These are phyloP conservation scores for Verticillium klebahnii DNA, from an alignment of 2,329 filamentous ascomycete species.

Conservation along the genomic window DNA sequence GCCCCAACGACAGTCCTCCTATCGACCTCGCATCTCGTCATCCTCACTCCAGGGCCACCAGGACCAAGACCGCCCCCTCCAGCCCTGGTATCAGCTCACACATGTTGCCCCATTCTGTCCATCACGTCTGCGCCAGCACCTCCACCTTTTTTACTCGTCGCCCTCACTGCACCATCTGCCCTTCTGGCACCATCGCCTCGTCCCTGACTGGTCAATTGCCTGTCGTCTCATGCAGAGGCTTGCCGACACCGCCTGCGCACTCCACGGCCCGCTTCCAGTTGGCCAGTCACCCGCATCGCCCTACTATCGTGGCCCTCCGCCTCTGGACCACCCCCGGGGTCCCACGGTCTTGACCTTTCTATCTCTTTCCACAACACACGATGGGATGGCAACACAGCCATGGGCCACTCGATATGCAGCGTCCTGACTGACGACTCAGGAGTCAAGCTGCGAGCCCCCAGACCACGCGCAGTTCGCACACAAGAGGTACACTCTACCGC, in stretches of 20 bases:
- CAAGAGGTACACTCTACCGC: neutral
- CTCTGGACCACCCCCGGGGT: neutral
- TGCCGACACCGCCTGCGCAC: neutral
- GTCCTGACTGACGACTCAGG: neutral
- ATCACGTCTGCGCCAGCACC: neutral
- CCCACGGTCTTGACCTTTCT: constrained; percentile 1
- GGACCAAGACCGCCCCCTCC: neutral
- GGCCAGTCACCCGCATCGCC: neutral
- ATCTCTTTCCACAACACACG: neutral
- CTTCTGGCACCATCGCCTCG: neutral
- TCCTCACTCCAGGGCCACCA: neutral
- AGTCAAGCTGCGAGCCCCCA: neutral
- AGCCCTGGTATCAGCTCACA: neutral
- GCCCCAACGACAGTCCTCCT: neutral
- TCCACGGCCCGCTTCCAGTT: neutral
- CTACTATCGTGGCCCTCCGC: neutral
- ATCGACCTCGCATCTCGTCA: neutral
- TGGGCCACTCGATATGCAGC: neutral
- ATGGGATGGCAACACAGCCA: neutral
- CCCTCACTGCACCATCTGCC: neutral
- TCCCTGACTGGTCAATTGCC: constrained; percentile 1
- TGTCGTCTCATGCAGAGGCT: constrained; percentile 1
- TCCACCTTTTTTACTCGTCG: neutral
- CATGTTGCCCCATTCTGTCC: neutral
- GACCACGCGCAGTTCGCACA: neutral